Percentiles rank a stretch among this genome's conserved stretches.
These are phyloP conservation scores for Acacia acuminata DNA, from an alignment of 306 rosid species.

Conservation along the genomic window DNA sequence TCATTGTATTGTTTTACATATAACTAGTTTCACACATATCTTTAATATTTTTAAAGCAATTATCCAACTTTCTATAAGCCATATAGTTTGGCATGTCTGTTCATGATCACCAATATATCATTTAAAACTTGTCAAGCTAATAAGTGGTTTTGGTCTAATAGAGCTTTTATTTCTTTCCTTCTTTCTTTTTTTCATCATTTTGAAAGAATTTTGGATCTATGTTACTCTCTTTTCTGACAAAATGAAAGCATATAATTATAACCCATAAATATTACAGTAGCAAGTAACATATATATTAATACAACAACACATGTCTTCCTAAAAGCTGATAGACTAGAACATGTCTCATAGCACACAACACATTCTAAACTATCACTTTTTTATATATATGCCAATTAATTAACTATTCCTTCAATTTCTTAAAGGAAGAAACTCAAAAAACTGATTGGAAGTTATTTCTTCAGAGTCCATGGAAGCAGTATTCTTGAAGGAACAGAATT, in stretches of 20 bases:
- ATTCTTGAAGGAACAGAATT: not conserved
- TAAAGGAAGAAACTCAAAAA: conserved; percentile 60
- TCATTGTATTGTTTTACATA: too few species aligned
- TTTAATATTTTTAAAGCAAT: too few species aligned
- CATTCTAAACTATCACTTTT: not conserved
- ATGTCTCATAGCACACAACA: not conserved
- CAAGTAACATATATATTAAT: not conserved
- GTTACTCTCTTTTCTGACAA: not conserved
- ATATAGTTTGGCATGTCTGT: not conserved
- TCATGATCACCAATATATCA: not conserved
- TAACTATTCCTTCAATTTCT: conserved; percentile 29
- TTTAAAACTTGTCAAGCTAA: not conserved
- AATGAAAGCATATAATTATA: not conserved
- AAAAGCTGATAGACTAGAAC: not conserved
- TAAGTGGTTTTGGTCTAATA: not conserved
- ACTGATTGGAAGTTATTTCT: conserved; percentile 34
- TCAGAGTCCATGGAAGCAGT: conserved; percentile 30
- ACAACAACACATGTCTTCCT: too few species aligned
- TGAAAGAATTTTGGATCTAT: not conserved
- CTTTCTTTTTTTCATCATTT: not conserved
- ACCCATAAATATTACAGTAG: not conserved
- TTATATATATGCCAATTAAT: not conserved
- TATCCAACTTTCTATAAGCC: too few species aligned
- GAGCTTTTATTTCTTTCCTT: too few species aligned
- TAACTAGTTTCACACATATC: too few species aligned